phyloP scores from a whole-genome alignment of 2,329 filamentous ascomycete species.

The Epichloe gansuensis region DNA sequence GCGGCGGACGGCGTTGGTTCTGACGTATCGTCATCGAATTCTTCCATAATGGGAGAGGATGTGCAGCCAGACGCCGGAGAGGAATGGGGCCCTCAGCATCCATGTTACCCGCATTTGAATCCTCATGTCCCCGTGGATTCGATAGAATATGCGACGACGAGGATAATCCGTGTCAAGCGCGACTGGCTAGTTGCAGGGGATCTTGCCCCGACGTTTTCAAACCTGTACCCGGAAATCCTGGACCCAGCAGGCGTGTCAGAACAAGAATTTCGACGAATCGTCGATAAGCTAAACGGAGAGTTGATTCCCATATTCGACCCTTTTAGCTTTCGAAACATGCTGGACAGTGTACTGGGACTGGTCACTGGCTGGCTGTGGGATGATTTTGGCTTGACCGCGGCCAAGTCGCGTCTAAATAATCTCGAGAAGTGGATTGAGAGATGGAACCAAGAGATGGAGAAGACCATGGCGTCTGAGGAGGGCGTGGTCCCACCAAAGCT shows the following conservation, averaged over 20 bases:
- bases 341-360: constrained; percentile 69
- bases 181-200: constrained; percentile 90
- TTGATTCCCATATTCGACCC: constrained; percentile 70
- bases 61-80: constrained; percentile 56
- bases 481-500: constrained; percentile 50
- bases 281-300: constrained; percentile 70
- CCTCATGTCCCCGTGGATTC: constrained; percentile 75
- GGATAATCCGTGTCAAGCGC: constrained; percentile 79
- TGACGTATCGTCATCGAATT: constrained; percentile 41
- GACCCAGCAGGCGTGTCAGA: constrained; percentile 73
- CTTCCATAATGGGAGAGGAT: constrained; percentile 50
- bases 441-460: constrained; percentile 68
- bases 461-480: constrained; percentile 37
- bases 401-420: constrained; percentile 56
- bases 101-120: constrained; percentile 88
- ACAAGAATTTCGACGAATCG: constrained; percentile 69
- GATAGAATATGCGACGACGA: constrained; percentile 60
- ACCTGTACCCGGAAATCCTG: constrained; percentile 90
- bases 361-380: constrained; percentile 93
- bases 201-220: constrained; percentile 83
- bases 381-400: constrained; percentile 63
- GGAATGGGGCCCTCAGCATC: constrained; percentile 86
- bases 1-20: constrained; percentile 40
- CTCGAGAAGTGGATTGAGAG: constrained; percentile 74
- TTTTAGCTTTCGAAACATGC: constrained; percentile 58